phyloP scores from a whole-genome alignment of 257 asterid species.

The Mitragyna speciosa region DNA sequence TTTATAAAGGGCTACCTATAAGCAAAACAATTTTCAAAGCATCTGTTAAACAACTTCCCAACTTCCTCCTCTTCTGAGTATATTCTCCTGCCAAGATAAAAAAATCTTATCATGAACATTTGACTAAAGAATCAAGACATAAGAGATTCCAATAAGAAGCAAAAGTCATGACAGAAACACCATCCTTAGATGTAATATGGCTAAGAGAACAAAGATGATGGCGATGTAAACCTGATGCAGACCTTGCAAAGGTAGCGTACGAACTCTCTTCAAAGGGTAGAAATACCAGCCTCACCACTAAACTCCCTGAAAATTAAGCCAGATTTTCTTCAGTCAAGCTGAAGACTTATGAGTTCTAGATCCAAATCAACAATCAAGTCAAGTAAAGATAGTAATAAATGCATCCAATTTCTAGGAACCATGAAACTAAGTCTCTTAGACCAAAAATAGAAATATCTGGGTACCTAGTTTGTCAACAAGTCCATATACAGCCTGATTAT shows the following conservation, averaged over 20 bases:
- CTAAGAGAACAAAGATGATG: slow-evolving; percentile 28
- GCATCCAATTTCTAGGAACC: slow-evolving; percentile 3
- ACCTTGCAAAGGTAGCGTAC: slow-evolving; percentile 91
- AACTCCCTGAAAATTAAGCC: slow-evolving; percentile 76
- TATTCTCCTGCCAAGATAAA: slow-evolving; percentile 51
- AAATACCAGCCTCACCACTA: slow-evolving; percentile 91
- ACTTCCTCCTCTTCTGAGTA: slow-evolving; percentile 49
- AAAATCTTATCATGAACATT: not conserved
- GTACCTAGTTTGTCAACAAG: slow-evolving; percentile 93
- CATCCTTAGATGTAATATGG: slow-evolving; percentile 9
- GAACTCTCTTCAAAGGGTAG: slow-evolving; percentile 99
- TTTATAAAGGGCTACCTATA: slow-evolving; percentile 7
- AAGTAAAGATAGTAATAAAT: not conserved
- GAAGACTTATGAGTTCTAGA: slow-evolving; percentile 9
- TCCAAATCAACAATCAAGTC: slow-evolving; percentile 2
- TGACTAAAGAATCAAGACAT: not conserved
- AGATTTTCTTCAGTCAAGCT: slow-evolving; percentile 18
- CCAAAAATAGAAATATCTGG: not conserved
- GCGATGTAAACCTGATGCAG: slow-evolving; percentile 85
- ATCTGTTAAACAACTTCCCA: slow-evolving; percentile 66
- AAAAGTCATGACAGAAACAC: not conserved
- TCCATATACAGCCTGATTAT: slow-evolving; percentile 97
- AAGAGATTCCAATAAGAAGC: not conserved
- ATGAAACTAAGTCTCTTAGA: not conserved
- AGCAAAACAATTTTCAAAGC: slow-evolving; percentile 84